Conservation (phyloP, 2,329 filamentous ascomycete species). For the Endoconidiophora laricicola region DNA sequence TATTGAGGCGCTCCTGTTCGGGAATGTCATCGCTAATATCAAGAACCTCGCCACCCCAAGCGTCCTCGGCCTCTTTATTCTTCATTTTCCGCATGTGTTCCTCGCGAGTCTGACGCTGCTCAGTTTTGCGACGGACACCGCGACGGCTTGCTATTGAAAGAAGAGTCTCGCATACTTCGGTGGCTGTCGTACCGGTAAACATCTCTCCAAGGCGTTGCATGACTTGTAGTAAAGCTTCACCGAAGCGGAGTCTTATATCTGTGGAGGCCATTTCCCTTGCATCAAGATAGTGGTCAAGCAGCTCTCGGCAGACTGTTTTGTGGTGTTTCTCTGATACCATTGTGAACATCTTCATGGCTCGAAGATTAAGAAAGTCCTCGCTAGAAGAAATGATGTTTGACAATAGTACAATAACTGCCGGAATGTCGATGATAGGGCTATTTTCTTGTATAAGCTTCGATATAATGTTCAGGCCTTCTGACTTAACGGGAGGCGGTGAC, state of each 20-base stretch:
- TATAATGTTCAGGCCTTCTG: slow-evolving; percentile 46
- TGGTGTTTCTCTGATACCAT: slow-evolving; percentile 46
- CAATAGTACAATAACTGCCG: slow-evolving; percentile 44
- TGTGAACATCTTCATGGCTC: slow-evolving; percentile 48
- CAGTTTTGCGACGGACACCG: slow-evolving; percentile 41
- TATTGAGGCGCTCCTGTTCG: slow-evolving; percentile 27
- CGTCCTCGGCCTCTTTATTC: slow-evolving; percentile 31
- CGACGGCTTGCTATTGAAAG: slow-evolving; percentile 48
- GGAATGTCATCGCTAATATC: slow-evolving; percentile 30
- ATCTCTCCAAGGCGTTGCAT: slow-evolving; percentile 42
- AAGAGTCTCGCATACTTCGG: slow-evolving; percentile 38
- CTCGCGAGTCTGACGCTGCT: slow-evolving; percentile 35
- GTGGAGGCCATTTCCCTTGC: slow-evolving; percentile 37
- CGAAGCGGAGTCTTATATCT: slow-evolving; percentile 50
- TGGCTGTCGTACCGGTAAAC: slow-evolving; percentile 36
- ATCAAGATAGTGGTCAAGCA: slow-evolving; percentile 54
- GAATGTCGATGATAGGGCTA: slow-evolving; percentile 48
- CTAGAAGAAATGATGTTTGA: slow-evolving; percentile 46
- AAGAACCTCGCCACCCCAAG: slow-evolving; percentile 37
- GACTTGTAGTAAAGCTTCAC: slow-evolving; percentile 48
- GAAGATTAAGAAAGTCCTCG: slow-evolving; percentile 56
- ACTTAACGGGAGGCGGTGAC: slow-evolving; percentile 48
- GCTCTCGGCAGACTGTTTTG: slow-evolving; percentile 41
- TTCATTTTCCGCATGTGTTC: slow-evolving; percentile 32
- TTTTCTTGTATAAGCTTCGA: slow-evolving; percentile 37